phyloP scores from a whole-genome alignment of 1,139 yeast species.

The Hansenula sp. region DNA sequence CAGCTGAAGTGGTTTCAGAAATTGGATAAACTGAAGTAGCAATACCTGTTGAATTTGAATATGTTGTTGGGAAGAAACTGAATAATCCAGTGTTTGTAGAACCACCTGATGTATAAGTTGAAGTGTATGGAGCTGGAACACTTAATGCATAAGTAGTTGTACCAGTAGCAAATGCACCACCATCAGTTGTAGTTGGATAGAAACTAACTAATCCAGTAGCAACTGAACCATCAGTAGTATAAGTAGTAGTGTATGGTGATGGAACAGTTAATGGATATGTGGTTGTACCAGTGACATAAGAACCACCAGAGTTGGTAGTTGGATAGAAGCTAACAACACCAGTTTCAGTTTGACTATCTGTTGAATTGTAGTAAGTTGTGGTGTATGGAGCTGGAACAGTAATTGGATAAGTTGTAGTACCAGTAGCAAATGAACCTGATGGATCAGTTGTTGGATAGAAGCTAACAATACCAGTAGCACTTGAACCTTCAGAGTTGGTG shows the following conservation, averaged over 20 bases:
- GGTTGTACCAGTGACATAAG: not conserved
- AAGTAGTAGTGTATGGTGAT: not conserved
- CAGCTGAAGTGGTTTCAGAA: no score
- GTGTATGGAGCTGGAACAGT: not conserved
- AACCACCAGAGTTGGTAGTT: not conserved
- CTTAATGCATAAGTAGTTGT: not conserved
- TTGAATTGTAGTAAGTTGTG: not conserved
- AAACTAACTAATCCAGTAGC: not conserved
- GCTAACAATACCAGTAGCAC: not conserved
- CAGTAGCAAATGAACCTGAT: not conserved
- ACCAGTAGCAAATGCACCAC: not conserved
- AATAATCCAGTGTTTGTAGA: no score
- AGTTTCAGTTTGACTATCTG: not conserved
- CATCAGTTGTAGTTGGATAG: not conserved
- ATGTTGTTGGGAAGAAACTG: no score
- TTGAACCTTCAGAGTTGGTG: not conserved
- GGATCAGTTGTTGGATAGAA: not conserved
- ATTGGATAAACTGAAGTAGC: no score
- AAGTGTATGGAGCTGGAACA: not conserved
- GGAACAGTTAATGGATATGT: not conserved
- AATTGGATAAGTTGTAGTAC: not conserved
- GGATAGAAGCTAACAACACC: not conserved
- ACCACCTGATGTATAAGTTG: not conserved
- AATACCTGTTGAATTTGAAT: no score
- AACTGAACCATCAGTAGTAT: not conserved